Evolutionary conservation across 495 filamentous ascomycete species (phyloP).

Genomic region (Bombardia bombarda): DNA sequence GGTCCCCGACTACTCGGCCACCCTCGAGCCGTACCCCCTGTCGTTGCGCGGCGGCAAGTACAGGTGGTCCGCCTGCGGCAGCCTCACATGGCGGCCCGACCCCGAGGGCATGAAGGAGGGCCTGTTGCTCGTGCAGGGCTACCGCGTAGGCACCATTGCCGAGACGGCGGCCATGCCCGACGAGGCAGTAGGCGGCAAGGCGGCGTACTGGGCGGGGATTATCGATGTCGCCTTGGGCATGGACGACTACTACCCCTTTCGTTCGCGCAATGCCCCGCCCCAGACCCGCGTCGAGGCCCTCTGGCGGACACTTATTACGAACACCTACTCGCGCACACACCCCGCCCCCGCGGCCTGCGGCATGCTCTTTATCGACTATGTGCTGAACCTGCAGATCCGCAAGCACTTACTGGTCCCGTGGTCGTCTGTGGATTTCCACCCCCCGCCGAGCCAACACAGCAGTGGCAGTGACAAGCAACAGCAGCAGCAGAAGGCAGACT

Average conservation of each 20-base stretch:
- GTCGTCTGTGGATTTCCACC: background rate
- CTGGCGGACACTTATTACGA: conserved; percentile 7
- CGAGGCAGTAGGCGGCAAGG: background rate
- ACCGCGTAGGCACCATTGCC: background rate
- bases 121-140: background rate
- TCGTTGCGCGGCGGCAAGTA: background rate
- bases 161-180: conserved; percentile 6
- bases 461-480: conserved; percentile 3
- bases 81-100: conserved; percentile 2
- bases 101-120: background rate
- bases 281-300: conserved; percentile 7
- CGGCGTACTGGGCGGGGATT: conserved; percentile 5
- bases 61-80: conserved; percentile 2
- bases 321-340: conserved; percentile 3
- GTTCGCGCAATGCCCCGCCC: background rate
- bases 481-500: background rate
- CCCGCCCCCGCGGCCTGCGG: conserved; percentile 3
- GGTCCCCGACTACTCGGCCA: conserved; percentile 9
- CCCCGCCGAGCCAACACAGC: too few relatives aligned
- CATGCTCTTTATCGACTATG: conserved; percentile 5
- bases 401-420: background rate
- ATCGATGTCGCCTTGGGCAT: background rate
- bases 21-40: conserved; percentile 2
- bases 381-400: conserved; percentile 6
- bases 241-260: background rate